phyloP scores from a whole-genome alignment of 2,329 filamentous ascomycete genomes.

The Botrytis tulipae region DNA sequence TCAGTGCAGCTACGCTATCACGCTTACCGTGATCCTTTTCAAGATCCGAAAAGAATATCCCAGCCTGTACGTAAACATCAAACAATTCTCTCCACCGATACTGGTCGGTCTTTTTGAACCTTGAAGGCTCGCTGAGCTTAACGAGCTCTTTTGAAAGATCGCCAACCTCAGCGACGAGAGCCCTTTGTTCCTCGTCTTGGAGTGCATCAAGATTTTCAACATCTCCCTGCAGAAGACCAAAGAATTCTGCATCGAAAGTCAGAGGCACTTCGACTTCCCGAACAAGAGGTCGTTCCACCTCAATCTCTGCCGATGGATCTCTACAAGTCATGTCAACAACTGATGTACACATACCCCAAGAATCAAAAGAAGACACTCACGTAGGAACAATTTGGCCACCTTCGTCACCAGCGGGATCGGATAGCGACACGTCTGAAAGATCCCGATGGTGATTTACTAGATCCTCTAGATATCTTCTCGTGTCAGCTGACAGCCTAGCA shows the following conservation, averaged over 20 bases:
- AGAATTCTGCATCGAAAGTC: constrained; percentile 76
- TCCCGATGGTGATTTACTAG: constrained; percentile 40
- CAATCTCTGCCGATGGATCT: not conserved
- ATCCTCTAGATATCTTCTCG: constrained; percentile 60
- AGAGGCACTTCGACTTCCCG: constrained; percentile 70
- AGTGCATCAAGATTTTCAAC: constrained; percentile 61
- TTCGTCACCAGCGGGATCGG: not conserved
- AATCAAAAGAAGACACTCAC: not conserved
- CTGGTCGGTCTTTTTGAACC: constrained; percentile 60
- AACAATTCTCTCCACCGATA: constrained; percentile 79
- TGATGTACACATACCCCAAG: not conserved
- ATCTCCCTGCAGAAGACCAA: constrained; percentile 70
- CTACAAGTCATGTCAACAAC: not conserved
- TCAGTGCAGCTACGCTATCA: constrained; percentile 62
- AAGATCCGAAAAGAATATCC: constrained; percentile 77
- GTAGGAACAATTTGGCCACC: not conserved
- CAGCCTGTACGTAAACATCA: constrained; percentile 74
- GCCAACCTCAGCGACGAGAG: constrained; percentile 62
- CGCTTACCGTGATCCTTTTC: constrained; percentile 69
- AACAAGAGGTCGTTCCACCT: constrained; percentile 28
- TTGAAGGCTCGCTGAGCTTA: constrained; percentile 59
- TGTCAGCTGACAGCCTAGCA: constrained; percentile 57
- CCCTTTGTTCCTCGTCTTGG: constrained; percentile 59
- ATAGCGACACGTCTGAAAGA: not conserved
- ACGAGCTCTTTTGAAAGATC: constrained; percentile 64